These are phyloP conservation scores for Penicillium steckii DNA, from an alignment of 495 filamentous ascomycete genomes.

Conservation along the genomic window DNA sequence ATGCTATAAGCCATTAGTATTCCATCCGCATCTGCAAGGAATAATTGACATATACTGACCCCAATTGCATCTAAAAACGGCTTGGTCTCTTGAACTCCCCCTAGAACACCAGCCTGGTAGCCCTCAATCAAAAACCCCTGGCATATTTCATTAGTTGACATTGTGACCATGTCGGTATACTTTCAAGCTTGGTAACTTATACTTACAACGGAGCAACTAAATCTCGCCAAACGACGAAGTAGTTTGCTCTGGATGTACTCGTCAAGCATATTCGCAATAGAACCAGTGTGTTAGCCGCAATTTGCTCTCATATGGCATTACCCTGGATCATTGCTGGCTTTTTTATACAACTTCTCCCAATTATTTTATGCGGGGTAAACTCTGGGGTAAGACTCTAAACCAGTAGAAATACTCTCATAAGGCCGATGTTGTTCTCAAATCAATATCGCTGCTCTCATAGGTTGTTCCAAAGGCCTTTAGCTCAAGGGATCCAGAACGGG, in stretches of 20 bases:
- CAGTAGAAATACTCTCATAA: neutral
- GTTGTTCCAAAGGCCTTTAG: neutral
- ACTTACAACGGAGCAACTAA: conserved; percentile 8
- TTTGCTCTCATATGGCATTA: neutral
- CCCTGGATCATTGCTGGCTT: neutral
- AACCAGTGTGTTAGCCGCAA: neutral
- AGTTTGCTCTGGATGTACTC: conserved; percentile 5
- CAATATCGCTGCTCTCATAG: neutral
- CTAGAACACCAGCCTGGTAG: conserved; percentile 42
- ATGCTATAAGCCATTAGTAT: conserved; percentile 3
- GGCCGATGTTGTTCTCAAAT: neutral
- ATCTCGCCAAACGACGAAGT: conserved; percentile 1
- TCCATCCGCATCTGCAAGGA: neutral
- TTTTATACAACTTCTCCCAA: neutral
- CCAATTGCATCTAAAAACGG: conserved; percentile 33
- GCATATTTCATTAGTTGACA: neutral
- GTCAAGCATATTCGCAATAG: conserved; percentile 2
- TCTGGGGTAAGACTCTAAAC: neutral
- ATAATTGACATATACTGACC: neutral
- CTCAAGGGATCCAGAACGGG: neutral
- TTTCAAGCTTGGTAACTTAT: no score
- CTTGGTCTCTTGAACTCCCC: conserved; percentile 33
- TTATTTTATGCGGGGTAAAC: neutral
- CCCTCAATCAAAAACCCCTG: conserved; percentile 10
- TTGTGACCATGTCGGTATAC: neutral